Evolutionary conservation across 768 basidiomycete species (phyloP).

Genomic region (Boletus edulis): DNA sequence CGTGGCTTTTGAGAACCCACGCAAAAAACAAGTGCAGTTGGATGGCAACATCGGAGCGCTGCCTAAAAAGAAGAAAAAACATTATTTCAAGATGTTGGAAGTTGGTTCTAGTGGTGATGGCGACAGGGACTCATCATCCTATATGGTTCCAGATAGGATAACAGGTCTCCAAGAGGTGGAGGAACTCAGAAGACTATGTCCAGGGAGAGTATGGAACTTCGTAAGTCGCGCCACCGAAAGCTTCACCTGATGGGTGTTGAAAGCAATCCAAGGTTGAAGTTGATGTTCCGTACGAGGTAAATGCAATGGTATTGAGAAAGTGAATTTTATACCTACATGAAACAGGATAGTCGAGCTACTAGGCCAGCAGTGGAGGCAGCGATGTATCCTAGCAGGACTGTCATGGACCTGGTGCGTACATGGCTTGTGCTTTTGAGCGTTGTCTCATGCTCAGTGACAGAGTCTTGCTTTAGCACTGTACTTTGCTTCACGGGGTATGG

Average conservation of each 20-base stretch:
- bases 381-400: slow-evolving; percentile 78
- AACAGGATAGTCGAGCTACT: slow-evolving; percentile 64
- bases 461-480: slow-evolving; percentile 90
- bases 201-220: slow-evolving; percentile 86
- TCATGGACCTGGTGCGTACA: slow-evolving; percentile 83
- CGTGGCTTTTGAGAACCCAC: slow-evolving; percentile 95
- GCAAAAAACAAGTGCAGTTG: slow-evolving; percentile 54
- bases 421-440: background rate
- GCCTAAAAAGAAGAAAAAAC: slow-evolving; percentile 44
- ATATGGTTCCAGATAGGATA: slow-evolving; percentile 85
- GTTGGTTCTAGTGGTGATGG: background rate
- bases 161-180: slow-evolving; percentile 77
- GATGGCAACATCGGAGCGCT: slow-evolving; percentile 46
- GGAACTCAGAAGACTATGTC: slow-evolving; percentile 75
- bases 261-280: slow-evolving; percentile 65
- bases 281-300: slow-evolving; percentile 76
- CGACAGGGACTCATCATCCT: slow-evolving; percentile 34
- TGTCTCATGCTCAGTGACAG: slow-evolving; percentile 38
- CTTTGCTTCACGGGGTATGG: slow-evolving; percentile 84
- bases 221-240: slow-evolving; percentile 40
- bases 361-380: slow-evolving; percentile 57
- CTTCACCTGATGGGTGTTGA: background rate
- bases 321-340: background rate
- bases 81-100: slow-evolving; percentile 11
- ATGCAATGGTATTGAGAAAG: slow-evolving; percentile 1